These are phyloP conservation scores for Globisporangium radiosum DNA, from an alignment of 352 stramenopile species.

Conservation along the genomic window DNA sequence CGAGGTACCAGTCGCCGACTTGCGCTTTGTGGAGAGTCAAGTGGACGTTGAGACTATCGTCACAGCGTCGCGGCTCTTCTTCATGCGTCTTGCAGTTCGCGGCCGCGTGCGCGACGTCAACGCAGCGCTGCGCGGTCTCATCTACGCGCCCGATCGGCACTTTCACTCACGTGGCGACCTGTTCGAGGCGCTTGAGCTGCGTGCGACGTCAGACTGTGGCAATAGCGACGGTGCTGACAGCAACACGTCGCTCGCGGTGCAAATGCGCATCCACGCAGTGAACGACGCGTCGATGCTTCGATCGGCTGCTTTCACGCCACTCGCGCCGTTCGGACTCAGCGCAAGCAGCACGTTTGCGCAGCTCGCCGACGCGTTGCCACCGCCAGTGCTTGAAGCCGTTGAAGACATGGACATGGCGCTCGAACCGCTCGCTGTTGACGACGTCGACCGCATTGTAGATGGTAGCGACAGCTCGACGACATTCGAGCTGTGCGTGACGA, in stretches of 20 bases:
- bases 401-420: slow-evolving; percentile 28
- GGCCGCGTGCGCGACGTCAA: slow-evolving; percentile 40
- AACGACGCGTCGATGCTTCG: slow-evolving; percentile 30
- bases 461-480: not conserved
- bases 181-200: slow-evolving; percentile 26
- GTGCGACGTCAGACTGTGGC: slow-evolving; percentile 1
- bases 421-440: slow-evolving; percentile 17
- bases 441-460: slow-evolving; percentile 15
- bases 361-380: not conserved
- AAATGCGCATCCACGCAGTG: slow-evolving; percentile 20
- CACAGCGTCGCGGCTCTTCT: slow-evolving; percentile 34
- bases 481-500: slow-evolving; percentile 23
- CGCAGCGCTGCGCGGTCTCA: slow-evolving; percentile 35
- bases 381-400: slow-evolving; percentile 17
- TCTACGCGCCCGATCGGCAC: slow-evolving; percentile 42
- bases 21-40: not conserved
- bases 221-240: not conserved
- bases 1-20: not conserved
- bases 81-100: slow-evolving; percentile 22
- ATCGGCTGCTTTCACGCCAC: slow-evolving; percentile 26
- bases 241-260: not conserved
- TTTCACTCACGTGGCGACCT: slow-evolving; percentile 41
- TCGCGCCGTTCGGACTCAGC: not conserved
- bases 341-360: slow-evolving; percentile 4
- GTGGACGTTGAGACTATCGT: slow-evolving; percentile 7